These are phyloP conservation scores for Paraurostyla sp. DNA, from an alignment of 73 alveolate species.

Conservation along the genomic window DNA sequence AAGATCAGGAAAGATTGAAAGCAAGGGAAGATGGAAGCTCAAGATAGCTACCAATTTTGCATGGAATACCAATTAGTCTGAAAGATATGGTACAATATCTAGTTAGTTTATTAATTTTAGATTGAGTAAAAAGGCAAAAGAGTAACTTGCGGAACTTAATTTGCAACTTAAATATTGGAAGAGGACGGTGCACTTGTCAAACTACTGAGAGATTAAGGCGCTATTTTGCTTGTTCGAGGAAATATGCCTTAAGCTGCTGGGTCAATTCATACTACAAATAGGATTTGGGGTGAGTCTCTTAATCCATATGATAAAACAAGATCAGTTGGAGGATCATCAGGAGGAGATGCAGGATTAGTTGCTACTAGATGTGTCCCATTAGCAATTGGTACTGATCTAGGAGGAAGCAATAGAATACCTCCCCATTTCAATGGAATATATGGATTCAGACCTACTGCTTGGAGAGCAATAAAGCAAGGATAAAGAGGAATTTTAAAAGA, in stretches of 20 bases:
- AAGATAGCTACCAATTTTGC: constrained; percentile 6
- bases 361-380: constrained; percentile 79
- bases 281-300: constrained; percentile 70
- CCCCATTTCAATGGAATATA: constrained; percentile 78
- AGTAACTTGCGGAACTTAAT: neutral
- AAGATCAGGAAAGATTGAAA: constrained; percentile 41
- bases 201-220: constrained; percentile 82
- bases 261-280: constrained; percentile 59
- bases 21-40: constrained; percentile 8
- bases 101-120: neutral
- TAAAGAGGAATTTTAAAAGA: neutral
- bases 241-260: constrained; percentile 78
- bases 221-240: constrained; percentile 86
- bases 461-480: constrained; percentile 72
- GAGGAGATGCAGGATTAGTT: constrained; percentile 90
- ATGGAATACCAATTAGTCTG: constrained; percentile 55
- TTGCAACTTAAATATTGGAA: constrained; percentile 39
- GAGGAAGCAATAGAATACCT: constrained; percentile 88
- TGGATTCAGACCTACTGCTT: constrained; percentile 78
- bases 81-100: constrained; percentile 39
- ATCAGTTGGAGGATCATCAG: constrained; percentile 89
- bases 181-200: constrained; percentile 70
- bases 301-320: constrained; percentile 80
- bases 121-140: constrained; percentile 19
- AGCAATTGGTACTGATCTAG: constrained; percentile 86